Base-by-base conservation (phyloP, 1,284 basidiomycete species). In the Ustilago esculenta region DNA sequence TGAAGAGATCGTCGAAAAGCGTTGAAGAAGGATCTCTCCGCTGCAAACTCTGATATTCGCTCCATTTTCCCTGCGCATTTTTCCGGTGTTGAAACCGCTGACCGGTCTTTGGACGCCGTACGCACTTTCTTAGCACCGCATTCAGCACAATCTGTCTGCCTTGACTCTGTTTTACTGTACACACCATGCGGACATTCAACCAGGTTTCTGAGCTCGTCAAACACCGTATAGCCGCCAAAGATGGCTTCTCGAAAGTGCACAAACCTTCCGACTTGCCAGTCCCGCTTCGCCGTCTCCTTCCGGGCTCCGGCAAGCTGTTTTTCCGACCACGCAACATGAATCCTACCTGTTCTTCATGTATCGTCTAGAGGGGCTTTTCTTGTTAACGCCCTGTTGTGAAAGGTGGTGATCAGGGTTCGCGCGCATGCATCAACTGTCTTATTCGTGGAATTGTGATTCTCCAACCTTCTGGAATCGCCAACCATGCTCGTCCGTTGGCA, bases 21-120 rank as follows among this genome's bases (percentile, higher is more conserved):
- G 49, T 51, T 43, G 49, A 51, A 36, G 40, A 51, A 51, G 33
- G 20, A 27, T 51, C 40, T 51, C 37, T 39, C 47, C n/a, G 35
- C 24, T 48, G 33, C 20, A 15, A 11, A 15, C 4, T 14, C 15
- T 23, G 18, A 8, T 2, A 32, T 50, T 41, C 46, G 25, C 32
- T 15, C 17, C 14, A 35, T 25, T 34, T 34, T 17, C 11, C 27
- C 6, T 12, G 27, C 27, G 27, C 27, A n/a, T n/a, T n/a, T n/a
- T n/a, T n/a, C n/a, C n/a, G n/a, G n/a, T n/a, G n/a, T n/a, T n/a
- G n/a, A n/a, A n/a, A n/a, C n/a, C n/a, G n/a, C n/a, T n/a, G n/a
- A n/a, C 17, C 33, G 17, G 12, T 35, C 33, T n/a, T 18, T 35
- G 33, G 14, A 18, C n/a, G n/a, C n/a, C n/a, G n/a, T 35, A 9